phyloP scores from a whole-genome alignment of 2,329 filamentous ascomycete species.

The Macrophomina phaseolina region DNA sequence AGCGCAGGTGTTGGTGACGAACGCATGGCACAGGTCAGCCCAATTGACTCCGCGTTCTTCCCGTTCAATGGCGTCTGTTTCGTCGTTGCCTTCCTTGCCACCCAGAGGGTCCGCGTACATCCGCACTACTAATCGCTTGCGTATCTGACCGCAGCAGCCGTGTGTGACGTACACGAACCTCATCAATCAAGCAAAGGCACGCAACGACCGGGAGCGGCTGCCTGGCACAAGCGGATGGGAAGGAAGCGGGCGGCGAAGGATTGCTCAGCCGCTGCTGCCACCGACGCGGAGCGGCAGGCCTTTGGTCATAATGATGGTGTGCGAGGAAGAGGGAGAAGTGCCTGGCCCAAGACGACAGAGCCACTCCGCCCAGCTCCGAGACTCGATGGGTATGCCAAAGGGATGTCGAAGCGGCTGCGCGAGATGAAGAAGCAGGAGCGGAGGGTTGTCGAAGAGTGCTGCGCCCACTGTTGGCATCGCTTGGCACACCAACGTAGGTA shows the following conservation, averaged over 20 bases:
- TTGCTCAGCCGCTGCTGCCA: conserved; percentile 1
- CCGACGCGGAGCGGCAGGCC: background rate
- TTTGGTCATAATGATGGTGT: background rate
- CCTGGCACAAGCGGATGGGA: background rate
- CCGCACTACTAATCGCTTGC: conserved; percentile 6
- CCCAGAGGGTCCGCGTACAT: background rate
- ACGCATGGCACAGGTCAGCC: background rate
- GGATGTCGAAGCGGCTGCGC: background rate
- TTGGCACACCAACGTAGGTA: background rate
- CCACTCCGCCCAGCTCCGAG: conserved; percentile 7
- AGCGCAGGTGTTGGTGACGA: background rate
- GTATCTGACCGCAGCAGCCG: conserved; percentile 18
- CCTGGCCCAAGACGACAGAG: background rate
- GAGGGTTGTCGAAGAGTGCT: background rate
- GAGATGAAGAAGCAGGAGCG: background rate
- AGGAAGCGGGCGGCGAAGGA: background rate
- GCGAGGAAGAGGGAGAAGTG: background rate
- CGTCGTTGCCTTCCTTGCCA: conserved; percentile 1
- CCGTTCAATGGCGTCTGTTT: background rate
- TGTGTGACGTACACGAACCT: conserved; percentile 13
- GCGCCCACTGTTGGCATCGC: background rate
- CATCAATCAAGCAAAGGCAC: background rate
- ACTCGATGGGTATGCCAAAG: background rate
- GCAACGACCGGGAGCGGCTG: background rate
- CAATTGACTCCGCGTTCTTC: background rate